Conservation (phyloP, 805 yeast genomes). For the Zygosaccharomyces lentus region DNA sequence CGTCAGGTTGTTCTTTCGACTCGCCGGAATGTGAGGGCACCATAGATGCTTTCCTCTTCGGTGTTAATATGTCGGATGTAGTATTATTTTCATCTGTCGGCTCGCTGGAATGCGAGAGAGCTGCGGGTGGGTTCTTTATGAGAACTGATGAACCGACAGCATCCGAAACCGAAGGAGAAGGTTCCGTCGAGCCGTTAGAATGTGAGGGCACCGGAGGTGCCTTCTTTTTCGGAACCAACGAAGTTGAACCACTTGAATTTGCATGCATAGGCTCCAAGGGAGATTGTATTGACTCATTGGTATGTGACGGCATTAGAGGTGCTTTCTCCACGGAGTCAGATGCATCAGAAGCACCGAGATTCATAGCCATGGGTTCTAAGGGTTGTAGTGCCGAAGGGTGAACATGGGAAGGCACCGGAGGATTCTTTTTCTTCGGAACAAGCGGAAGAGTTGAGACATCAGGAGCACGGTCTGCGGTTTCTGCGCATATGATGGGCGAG, state of each 20-base stretch:
- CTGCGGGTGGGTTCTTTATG: neutral
- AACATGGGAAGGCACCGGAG: neutral
- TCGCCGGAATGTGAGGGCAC: neutral
- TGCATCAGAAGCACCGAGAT: neutral
- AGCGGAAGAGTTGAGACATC: neutral
- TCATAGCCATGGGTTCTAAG: conserved; percentile 19
- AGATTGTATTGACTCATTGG: conserved; percentile 2
- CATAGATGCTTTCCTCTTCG: neutral
- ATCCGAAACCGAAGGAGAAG: neutral
- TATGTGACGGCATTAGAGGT: conserved; percentile 2
- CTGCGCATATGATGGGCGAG: neutral
- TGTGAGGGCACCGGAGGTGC: conserved; percentile 7
- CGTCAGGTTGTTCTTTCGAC: neutral
- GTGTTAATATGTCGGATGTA: neutral
- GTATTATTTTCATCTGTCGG: neutral
- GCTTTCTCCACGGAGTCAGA: conserved; percentile 1
- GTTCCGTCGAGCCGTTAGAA: neutral
- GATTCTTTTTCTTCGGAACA: neutral
- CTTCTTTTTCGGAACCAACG: conserved; percentile 1
- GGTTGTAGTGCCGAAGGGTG: conserved; percentile 8
- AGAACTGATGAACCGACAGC: neutral
- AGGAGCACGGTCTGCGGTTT: neutral
- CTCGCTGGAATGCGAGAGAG: neutral
- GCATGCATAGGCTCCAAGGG: conserved; percentile 21
- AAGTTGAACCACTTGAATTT: conserved; percentile 2